A percentile compares a stretch with the other conserved stretches of the same genome.
Evolutionary conservation across 2,329 filamentous ascomycete genomes (phyloP).

Genomic region (Cytospora leucostoma): DNA sequence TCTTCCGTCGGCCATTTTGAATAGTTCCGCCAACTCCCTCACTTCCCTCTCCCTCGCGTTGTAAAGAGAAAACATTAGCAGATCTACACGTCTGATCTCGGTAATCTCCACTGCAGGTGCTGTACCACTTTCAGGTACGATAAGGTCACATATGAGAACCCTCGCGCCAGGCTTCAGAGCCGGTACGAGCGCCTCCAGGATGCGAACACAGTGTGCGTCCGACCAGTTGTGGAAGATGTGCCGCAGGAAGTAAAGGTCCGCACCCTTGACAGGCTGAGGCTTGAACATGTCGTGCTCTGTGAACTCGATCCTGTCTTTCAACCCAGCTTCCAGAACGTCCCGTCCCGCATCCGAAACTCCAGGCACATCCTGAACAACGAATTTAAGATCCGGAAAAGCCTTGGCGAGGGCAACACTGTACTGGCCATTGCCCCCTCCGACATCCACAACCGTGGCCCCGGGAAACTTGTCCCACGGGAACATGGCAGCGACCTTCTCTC

Average conservation of each 20-base stretch:
- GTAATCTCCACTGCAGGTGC: constrained; percentile 4
- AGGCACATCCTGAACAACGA: constrained; percentile 1
- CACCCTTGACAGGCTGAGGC: constrained; percentile 41
- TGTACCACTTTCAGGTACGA: background rate
- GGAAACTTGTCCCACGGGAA: background rate
- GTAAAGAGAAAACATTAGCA: constrained; percentile 1
- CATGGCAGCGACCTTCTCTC: constrained; percentile 1
- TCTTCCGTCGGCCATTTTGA: background rate
- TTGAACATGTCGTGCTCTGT: constrained; percentile 44
- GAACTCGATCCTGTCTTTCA: constrained; percentile 19
- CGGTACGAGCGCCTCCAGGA: constrained; percentile 32
- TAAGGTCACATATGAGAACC: background rate
- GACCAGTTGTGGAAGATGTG: constrained; percentile 49
- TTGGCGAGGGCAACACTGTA: constrained; percentile 4
- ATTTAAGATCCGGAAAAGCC: background rate
- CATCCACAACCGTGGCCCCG: constrained; percentile 2
- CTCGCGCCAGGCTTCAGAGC: constrained; percentile 4
- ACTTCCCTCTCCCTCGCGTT: background rate
- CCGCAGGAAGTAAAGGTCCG: constrained; percentile 44
- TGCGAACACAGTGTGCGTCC: constrained; percentile 37
- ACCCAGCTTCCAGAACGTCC: background rate
- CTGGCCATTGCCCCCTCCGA: constrained; percentile 2
- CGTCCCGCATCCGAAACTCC: background rate
- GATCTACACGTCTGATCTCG: constrained; percentile 2
- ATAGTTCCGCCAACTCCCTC: background rate